Evolutionary conservation across 1,284 basidiomycete genomes (phyloP).

Genomic region (Sanghuangporus sanghuang): DNA sequence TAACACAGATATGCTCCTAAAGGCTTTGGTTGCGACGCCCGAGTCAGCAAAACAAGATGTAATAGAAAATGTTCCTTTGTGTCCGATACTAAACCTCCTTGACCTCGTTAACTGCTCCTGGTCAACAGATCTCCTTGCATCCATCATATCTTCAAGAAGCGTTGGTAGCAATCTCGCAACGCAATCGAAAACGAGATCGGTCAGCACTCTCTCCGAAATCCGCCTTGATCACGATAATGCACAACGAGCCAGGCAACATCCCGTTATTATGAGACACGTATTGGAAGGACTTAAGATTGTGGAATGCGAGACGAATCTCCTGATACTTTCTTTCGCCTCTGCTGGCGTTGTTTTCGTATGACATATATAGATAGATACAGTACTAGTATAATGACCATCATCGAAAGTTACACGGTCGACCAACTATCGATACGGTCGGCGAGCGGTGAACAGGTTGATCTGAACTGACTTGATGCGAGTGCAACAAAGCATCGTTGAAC

Average conservation of each 20-base stretch:
- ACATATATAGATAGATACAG: neutral
- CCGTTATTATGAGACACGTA: neutral
- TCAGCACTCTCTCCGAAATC: neutral
- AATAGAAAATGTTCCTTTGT: neutral
- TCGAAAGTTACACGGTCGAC: no score
- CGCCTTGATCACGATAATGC: neutral
- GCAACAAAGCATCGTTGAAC: no score
- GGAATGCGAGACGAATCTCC: neutral
- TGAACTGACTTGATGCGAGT: no score
- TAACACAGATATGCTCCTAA: neutral
- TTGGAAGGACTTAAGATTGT: neutral
- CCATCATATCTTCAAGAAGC: neutral
- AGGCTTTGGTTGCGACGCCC: neutral
- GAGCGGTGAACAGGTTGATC: no score
- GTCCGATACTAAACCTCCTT: slow-evolving; percentile 5
- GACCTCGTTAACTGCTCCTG: slow-evolving; percentile 4
- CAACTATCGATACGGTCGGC: no score
- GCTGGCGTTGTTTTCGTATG: neutral
- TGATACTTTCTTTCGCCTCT: neutral
- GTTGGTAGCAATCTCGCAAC: neutral
- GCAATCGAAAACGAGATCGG: neutral
- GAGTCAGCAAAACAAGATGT: neutral
- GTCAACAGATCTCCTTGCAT: slow-evolving; percentile 3
- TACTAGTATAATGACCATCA: no score
- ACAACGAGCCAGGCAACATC: neutral